Evolutionary conservation across 148 eudicot genomes (phyloP).

Genomic region (Vaccinium darrowii): DNA sequence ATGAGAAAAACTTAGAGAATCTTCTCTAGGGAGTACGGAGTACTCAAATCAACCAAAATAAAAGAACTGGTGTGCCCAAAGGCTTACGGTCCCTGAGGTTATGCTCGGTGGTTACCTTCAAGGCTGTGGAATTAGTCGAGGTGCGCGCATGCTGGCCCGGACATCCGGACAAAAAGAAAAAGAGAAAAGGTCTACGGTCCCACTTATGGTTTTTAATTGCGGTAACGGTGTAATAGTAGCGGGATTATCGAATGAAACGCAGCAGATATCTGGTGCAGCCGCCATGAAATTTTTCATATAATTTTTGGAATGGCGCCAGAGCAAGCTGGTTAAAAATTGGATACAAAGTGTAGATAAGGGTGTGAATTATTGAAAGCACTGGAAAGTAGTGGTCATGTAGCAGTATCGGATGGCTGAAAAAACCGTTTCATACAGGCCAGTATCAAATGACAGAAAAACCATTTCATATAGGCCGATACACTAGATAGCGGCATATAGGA

Average conservation of each 20-base stretch:
- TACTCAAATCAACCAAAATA: neutral
- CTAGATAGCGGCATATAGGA: neutral
- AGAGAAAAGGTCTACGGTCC: neutral
- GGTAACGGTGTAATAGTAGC: neutral
- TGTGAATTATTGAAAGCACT: neutral
- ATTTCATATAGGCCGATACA: neutral
- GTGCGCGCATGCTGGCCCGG: too few relatives aligned
- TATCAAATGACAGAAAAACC: too few relatives aligned
- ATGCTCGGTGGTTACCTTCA: too few relatives aligned
- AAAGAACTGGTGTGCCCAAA: neutral
- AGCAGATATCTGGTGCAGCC: neutral
- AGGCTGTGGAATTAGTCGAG: too few relatives aligned
- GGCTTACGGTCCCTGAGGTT: too few relatives aligned
- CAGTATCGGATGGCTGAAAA: neutral
- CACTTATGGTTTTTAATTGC: neutral
- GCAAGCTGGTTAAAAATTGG: neutral
- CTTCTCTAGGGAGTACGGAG: neutral
- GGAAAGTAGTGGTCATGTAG: neutral
- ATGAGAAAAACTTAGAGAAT: neutral
- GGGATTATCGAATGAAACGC: neutral
- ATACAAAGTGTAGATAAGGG: neutral
- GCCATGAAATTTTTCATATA: too few relatives aligned
- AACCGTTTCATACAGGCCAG: too few relatives aligned
- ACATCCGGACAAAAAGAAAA: too few relatives aligned
- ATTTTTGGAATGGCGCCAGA: neutral